These are phyloP conservation scores for Purshia tridentata DNA, from an alignment of 306 rosid species.

Conservation along the genomic window DNA sequence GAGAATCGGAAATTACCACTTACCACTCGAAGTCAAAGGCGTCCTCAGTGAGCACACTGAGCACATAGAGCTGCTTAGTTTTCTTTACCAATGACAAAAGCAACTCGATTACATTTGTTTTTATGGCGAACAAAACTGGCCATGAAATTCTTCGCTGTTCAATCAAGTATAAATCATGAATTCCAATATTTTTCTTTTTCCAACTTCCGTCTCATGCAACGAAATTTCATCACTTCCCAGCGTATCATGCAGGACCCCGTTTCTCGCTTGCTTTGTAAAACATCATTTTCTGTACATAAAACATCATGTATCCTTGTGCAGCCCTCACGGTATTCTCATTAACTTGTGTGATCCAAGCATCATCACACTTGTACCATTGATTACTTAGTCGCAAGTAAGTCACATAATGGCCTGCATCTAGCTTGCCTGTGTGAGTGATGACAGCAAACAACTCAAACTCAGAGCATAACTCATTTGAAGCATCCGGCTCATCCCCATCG, in stretches of 20 bases:
- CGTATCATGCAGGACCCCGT: slow-evolving; percentile 48
- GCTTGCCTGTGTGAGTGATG: slow-evolving; percentile 80
- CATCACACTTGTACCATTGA: slow-evolving; percentile 91
- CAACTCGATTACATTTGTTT: slow-evolving; percentile 13
- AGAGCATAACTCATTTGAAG: slow-evolving; percentile 59
- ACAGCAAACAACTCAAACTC: slow-evolving; percentile 94
- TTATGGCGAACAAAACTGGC: slow-evolving; percentile 37
- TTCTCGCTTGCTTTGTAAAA: slow-evolving; percentile 76
- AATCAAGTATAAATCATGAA: slow-evolving; percentile 22
- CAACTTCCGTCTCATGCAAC: neutral
- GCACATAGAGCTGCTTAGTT: slow-evolving; percentile 18
- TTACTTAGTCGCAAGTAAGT: slow-evolving; percentile 79
- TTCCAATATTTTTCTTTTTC: slow-evolving; percentile 17
- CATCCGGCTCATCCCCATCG: slow-evolving; percentile 65
- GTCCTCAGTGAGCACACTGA: slow-evolving; percentile 26
- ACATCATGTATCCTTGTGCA: slow-evolving; percentile 94
- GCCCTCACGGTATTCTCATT: slow-evolving; percentile 85
- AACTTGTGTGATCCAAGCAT: slow-evolving; percentile 91
- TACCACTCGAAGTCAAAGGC: neutral
- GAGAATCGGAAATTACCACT: slow-evolving; percentile 30
- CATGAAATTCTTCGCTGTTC: slow-evolving; percentile 28
- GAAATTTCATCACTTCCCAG: neutral
- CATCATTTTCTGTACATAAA: slow-evolving; percentile 92
- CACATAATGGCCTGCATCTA: slow-evolving; percentile 90
- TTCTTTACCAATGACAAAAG: slow-evolving; percentile 22